A percentile compares a stretch with the other conserved stretches of the same genome.
Conservation (phyloP, 345 rosid species). For the Salix suchowensis region DNA sequence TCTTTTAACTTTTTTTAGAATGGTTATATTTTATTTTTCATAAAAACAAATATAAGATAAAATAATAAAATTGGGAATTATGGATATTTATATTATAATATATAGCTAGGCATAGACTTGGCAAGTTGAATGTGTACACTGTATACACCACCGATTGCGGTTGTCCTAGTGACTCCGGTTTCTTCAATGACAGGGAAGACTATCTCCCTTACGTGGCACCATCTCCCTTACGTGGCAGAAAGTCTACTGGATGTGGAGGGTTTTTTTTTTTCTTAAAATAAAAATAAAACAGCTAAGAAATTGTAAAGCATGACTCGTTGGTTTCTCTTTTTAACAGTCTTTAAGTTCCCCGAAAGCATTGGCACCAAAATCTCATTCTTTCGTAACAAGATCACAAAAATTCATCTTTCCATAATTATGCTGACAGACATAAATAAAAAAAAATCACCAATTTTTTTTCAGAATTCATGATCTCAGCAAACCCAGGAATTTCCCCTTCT, state of each 20-base stretch:
- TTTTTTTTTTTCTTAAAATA: neutral
- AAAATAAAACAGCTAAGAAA: neutral
- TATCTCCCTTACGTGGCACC: neutral
- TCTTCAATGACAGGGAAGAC: neutral
- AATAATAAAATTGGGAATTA: too few species aligned
- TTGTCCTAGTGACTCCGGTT: neutral
- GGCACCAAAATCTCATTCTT: constrained; percentile 66
- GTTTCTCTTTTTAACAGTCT: constrained; percentile 15
- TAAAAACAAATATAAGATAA: too few species aligned
- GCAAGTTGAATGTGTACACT: too few species aligned
- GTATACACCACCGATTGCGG: neutral
- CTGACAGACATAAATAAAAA: neutral
- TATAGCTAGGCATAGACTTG: too few species aligned
- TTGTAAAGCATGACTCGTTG: neutral
- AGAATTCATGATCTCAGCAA: constrained; percentile 4
- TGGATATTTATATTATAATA: too few species aligned
- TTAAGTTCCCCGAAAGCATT: constrained; percentile 43
- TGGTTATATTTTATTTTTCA: too few species aligned
- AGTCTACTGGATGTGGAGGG: too few species aligned
- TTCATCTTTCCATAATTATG: neutral
- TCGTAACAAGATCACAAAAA: constrained; percentile 33
- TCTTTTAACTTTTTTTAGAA: too few species aligned
- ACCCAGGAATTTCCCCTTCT: constrained; percentile 2
- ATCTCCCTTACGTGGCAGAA: neutral
- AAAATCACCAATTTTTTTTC: neutral